Evolutionary conservation across 371 early-diverging fungal species (phyloP), one percentile per base, ranked within the genome.

Genomic region (Capniomyces stellatus): DNA sequence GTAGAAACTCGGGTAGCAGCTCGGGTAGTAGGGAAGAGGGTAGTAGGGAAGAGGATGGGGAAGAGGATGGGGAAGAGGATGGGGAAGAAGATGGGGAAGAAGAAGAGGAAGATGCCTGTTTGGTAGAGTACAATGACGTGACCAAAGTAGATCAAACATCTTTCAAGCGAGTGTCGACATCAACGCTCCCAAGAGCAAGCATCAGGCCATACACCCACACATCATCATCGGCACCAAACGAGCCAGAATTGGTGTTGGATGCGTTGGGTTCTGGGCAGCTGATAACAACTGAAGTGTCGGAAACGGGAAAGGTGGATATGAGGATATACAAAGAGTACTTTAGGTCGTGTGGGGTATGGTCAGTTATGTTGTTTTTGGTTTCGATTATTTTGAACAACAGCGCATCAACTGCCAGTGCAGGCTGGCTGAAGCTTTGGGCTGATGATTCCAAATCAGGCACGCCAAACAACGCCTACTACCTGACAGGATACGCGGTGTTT

Each of bases 401-500:
- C 2, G 39, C 55, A 10, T 70, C 71, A 31, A 72, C 79, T 1
- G 64, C 73, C 2, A 64, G 73, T 31, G 77, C 74, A 24, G 51
- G 82, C 2, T 87, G 87, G 82, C 66, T 87, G 15, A 78, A 81
- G 35, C 57, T 71, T 51, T 84, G 85, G 85, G 75, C 77, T 48
- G 35, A 25, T 29, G 62, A 64, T 21, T 75, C 75, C 39, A 29
- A 51, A 2, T 12, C 23, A 8, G 29, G 29, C 6, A 15, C 3
- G 3, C 3, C 2, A n/a, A 15, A 29, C 27, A 22, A 79, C 0
- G 58, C 76, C 54, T 72, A 72, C 35, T 82, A 88, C 56, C 68
- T 92, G 13, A 69, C 66, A 13, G 72, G 87, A 12, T 93, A 95
- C 58, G 87, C 85, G 1, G 58, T 64, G 1, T 66, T 90, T 28